Evolutionary conservation across 192 early-diverging fungal genomes (phyloP), one percentile per base, ranked within the genome.

Genomic region (Podila epicladia): DNA sequence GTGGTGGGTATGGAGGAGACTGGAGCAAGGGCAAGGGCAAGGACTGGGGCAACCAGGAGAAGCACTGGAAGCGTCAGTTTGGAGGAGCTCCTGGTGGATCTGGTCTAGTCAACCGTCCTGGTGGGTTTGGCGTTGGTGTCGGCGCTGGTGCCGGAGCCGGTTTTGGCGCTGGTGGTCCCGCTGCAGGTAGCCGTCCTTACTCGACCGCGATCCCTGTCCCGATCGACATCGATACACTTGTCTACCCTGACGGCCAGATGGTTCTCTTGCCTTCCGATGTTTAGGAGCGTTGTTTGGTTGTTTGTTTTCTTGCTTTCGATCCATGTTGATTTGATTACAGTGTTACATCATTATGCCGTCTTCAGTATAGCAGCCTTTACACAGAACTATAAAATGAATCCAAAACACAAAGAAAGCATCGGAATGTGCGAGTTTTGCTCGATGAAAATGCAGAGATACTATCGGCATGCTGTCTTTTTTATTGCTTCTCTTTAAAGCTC

Each of bases 401-500:
- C 2, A 26, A 65, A 20, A 13, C 50, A 29, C 22, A 26, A 17
- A 19, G 19, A 29, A 20, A 37, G 41, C 2, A 15, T 3, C 19
- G 49, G 53, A 58, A 26, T 59, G 29, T 5, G 17, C 3, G 32
- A n/a, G 12, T 20, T 2, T 9, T 17, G 19, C n/a, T 35, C 19
- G 9, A 38, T 33, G 26, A 28, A 61, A 32, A 28, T 62, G 60
- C 6, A 29, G 35, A 58, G 4, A 26, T 24, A n/a, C 4, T 0
- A 57, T 24, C 6, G 53, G 24, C 2, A 28, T 28, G 60, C 9
- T 29, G 37, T 45, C 0, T 45, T 8, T 45, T 45, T 45, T 45
- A 45, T 59, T 80, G 66, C 55, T 80, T 65, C 29, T 80, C 77
- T 50, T 69, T 80, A 35, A 80, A 80, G 62, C 77, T 80, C 67